These are phyloP conservation scores for Arthrobotrys iridis DNA, from an alignment of 2,329 filamentous ascomycete genomes.

Conservation along the genomic window DNA sequence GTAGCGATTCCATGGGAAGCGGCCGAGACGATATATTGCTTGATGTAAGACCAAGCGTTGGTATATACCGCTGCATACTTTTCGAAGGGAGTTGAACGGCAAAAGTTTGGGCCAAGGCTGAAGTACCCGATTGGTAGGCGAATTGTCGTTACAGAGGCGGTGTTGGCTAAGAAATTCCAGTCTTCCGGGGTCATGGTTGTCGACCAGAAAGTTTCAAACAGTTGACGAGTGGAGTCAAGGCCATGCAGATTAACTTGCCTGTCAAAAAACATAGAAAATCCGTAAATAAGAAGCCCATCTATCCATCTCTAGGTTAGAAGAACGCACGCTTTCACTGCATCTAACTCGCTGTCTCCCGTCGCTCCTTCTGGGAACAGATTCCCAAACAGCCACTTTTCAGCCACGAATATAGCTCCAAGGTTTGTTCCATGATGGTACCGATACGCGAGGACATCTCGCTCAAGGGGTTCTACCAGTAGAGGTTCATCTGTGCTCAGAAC, in stretches of 20 bases:
- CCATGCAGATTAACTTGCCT: slow-evolving; percentile 64
- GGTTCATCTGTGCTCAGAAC: slow-evolving; percentile 19
- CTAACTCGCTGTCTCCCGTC: slow-evolving; percentile 65
- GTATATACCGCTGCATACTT: slow-evolving; percentile 64
- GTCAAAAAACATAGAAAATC: slow-evolving; percentile 31
- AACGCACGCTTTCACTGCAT: slow-evolving; percentile 62
- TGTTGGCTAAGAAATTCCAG: slow-evolving; percentile 66
- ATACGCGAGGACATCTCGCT: slow-evolving; percentile 65
- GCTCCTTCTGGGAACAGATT: slow-evolving; percentile 65
- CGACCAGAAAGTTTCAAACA: slow-evolving; percentile 68
- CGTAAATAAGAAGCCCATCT: not conserved
- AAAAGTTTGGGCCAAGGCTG: slow-evolving; percentile 67
- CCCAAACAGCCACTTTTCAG: slow-evolving; percentile 69
- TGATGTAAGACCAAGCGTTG: slow-evolving; percentile 67
- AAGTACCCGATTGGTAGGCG: slow-evolving; percentile 72
- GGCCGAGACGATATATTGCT: slow-evolving; percentile 64
- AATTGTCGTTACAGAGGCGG: slow-evolving; percentile 68
- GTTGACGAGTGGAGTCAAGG: slow-evolving; percentile 64
- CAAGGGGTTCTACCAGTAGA: slow-evolving; percentile 54
- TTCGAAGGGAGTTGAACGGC: slow-evolving; percentile 67
- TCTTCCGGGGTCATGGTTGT: slow-evolving; percentile 66
- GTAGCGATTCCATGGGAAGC: slow-evolving; percentile 66
- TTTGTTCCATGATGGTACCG: slow-evolving; percentile 71
- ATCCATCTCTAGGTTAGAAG: not conserved
- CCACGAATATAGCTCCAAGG: slow-evolving; percentile 70